These are phyloP conservation scores for Tricholoma furcatifolium DNA, from an alignment of 768 basidiomycete genomes.

Conservation along the genomic window DNA sequence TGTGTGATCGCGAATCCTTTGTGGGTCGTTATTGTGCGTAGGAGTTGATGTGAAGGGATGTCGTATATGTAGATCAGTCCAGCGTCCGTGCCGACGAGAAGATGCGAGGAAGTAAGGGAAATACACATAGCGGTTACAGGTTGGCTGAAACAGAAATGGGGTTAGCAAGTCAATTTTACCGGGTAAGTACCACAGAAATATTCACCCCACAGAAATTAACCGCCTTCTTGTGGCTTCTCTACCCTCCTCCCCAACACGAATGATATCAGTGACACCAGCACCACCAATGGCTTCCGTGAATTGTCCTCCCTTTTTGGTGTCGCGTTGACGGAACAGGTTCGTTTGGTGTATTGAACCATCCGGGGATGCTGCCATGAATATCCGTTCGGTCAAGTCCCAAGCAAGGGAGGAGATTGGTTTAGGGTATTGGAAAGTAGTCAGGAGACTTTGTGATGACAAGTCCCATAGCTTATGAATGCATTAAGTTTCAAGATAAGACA, in stretches of 20 bases:
- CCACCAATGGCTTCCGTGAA: constrained; percentile 74
- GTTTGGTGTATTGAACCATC: constrained; percentile 78
- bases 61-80: constrained; percentile 83
- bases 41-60: constrained; percentile 84
- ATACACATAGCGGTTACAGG: constrained; percentile 71
- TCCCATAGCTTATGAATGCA: constrained; percentile 68
- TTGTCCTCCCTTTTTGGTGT: constrained; percentile 49
- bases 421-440: constrained; percentile 89
- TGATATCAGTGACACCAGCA: constrained; percentile 65
- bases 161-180: neutral
- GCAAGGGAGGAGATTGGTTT: constrained; percentile 66
- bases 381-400: constrained; percentile 83
- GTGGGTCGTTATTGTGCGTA: constrained; percentile 77
- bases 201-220: constrained; percentile 71
- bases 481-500: neutral
- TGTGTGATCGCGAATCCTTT: constrained; percentile 69
- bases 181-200: constrained; percentile 3
- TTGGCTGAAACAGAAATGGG: constrained; percentile 44
- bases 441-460: constrained; percentile 64
- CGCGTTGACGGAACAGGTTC: constrained; percentile 69
- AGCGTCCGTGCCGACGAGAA: constrained; percentile 77
- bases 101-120: constrained; percentile 73
- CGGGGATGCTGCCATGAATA: constrained; percentile 83
- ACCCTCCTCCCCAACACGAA: constrained; percentile 62
- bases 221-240: constrained; percentile 47